phyloP scores from a whole-genome alignment of 1,139 yeast genomes.

The Yamadazyma dushanensis region DNA sequence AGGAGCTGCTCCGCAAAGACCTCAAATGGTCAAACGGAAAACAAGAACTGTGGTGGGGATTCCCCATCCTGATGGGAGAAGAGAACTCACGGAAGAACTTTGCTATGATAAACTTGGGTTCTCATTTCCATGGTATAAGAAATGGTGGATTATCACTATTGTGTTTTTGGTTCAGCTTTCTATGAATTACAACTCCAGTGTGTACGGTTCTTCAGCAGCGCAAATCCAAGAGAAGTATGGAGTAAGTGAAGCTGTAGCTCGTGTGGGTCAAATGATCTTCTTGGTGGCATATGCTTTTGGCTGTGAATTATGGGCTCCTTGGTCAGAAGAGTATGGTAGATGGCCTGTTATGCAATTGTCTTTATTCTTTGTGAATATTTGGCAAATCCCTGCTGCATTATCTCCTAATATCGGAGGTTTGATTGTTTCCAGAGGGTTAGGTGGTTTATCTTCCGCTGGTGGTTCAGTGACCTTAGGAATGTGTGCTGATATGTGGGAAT shows the following conservation, averaged over 20 bases:
- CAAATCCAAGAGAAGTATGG: slow-evolving; percentile 27
- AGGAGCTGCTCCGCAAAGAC: slow-evolving; percentile 4
- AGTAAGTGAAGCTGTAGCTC: slow-evolving; percentile 29
- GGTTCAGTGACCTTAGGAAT: slow-evolving; percentile 42
- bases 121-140: slow-evolving; percentile 25
- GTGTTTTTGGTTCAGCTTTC: slow-evolving; percentile 37
- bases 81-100: slow-evolving; percentile 30
- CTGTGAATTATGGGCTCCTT: slow-evolving; percentile 43
- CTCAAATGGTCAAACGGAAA: slow-evolving; percentile 9
- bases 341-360: slow-evolving; percentile 37
- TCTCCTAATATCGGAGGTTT: slow-evolving; percentile 34
- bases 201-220: slow-evolving; percentile 30
- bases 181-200: slow-evolving; percentile 38
- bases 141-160: slow-evolving; percentile 33
- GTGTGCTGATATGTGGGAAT: slow-evolving; percentile 41
- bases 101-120: slow-evolving; percentile 34
- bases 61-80: slow-evolving; percentile 22
- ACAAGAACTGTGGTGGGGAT: slow-evolving; percentile 12
- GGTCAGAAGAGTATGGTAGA: slow-evolving; percentile 40
- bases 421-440: slow-evolving; percentile 30
- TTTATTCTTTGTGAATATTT: slow-evolving; percentile 32
- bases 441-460: slow-evolving; percentile 33
- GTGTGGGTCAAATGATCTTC: slow-evolving; percentile 35
- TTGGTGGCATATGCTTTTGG: slow-evolving; percentile 38
- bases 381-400: slow-evolving; percentile 35